Evolutionary conservation across 1,139 yeast genomes (phyloP).

Genomic region (Yamadazyma trypodendri): DNA sequence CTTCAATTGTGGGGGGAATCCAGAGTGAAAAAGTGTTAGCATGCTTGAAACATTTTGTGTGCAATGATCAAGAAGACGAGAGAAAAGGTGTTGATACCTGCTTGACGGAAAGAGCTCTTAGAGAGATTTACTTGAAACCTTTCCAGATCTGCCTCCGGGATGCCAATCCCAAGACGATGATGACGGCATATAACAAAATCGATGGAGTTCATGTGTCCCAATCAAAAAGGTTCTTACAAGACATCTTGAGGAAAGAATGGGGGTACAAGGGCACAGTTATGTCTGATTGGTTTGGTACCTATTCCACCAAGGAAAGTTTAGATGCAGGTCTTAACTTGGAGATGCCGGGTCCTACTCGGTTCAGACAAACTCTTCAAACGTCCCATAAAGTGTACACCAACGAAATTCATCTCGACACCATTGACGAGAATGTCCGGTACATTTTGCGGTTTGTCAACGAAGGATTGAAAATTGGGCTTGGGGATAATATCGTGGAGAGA

Average conservation of each 20-base stretch:
- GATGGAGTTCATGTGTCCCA: constrained; percentile 59
- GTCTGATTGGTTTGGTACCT: constrained; percentile 68
- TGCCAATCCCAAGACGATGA: constrained; percentile 49
- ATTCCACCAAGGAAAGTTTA: constrained; percentile 45
- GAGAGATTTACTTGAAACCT: constrained; percentile 61
- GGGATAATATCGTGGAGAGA: constrained; percentile 37
- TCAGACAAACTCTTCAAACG: constrained; percentile 40
- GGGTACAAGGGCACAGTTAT: constrained; percentile 53
- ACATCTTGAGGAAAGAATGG: constrained; percentile 56
- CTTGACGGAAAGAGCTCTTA: constrained; percentile 56
- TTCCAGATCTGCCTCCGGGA: constrained; percentile 57
- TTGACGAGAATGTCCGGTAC: constrained; percentile 45
- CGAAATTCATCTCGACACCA: constrained; percentile 28
- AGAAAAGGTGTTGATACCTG: constrained; percentile 48
- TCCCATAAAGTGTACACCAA: constrained; percentile 34
- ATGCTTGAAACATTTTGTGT: constrained; percentile 58
- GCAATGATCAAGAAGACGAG: constrained; percentile 61
- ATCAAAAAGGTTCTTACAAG: constrained; percentile 37
- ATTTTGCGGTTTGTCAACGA: constrained; percentile 48
- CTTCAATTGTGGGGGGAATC: constrained; percentile 51
- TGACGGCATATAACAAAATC: constrained; percentile 62
- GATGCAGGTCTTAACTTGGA: constrained; percentile 61
- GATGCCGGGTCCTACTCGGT: constrained; percentile 61
- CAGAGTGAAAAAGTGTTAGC: constrained; percentile 54
- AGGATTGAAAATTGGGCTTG: constrained; percentile 41